Percentiles rank a stretch among this genome's conserved stretches.
Conservation (phyloP, 2,329 filamentous ascomycete species). For the Tympanopsis confertula region DNA sequence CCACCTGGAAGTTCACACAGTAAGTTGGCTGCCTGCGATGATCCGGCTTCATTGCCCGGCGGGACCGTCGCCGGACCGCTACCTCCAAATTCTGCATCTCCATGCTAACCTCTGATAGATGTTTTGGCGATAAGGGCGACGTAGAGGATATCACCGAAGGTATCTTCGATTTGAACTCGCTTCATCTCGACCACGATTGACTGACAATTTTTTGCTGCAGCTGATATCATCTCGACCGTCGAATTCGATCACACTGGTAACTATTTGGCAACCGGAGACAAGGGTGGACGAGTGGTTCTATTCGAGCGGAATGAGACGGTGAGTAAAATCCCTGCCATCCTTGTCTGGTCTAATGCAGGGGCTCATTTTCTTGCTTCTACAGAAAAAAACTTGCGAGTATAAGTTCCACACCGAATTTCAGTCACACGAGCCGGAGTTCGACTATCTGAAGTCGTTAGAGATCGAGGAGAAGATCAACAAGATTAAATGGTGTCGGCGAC, state of each 20-base stretch:
- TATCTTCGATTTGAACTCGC: constrained; percentile 23
- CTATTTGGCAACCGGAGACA: constrained; percentile 82
- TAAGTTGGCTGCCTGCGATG: neutral
- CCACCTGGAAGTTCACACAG: constrained; percentile 2
- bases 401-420: constrained; percentile 99
- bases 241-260: constrained; percentile 86
- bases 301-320: constrained; percentile 95
- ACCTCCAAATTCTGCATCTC: too few species aligned
- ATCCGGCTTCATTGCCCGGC: too few species aligned
- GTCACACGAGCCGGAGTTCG: constrained; percentile 98
- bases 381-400: constrained; percentile 99
- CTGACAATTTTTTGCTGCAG: constrained; percentile 27
- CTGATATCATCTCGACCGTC: constrained; percentile 84
- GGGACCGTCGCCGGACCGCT: too few species aligned
- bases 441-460: constrained; percentile 97
- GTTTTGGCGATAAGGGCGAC: constrained; percentile 98
- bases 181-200: constrained; percentile 5
- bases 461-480: constrained; percentile 99
- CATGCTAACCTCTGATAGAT: constrained; percentile 43
- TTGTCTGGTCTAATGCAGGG: neutral
- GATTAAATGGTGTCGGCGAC: constrained; percentile 98
- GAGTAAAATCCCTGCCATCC: constrained; percentile 7
- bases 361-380: constrained; percentile 15
- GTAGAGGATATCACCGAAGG: constrained; percentile 98
- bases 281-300: constrained; percentile 72